These are phyloP conservation scores for Calvatia gigantea DNA, from an alignment of 768 basidiomycete species.

Conservation along the genomic window DNA sequence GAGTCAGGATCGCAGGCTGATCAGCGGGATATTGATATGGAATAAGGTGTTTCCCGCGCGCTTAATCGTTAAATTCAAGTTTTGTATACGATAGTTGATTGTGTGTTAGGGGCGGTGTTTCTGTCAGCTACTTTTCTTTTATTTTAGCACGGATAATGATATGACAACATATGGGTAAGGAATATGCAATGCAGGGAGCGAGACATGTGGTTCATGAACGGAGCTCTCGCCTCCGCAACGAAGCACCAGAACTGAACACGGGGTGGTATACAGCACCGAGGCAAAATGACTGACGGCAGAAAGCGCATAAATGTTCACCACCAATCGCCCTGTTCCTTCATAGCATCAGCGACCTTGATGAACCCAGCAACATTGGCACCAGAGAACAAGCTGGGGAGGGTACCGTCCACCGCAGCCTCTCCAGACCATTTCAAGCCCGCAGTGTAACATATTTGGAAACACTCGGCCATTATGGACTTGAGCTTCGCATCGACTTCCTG, in stretches of 20 bases:
- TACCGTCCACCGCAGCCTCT: slow-evolving; percentile 35
- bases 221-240: background rate
- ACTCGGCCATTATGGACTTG: slow-evolving; percentile 66
- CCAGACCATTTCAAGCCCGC: slow-evolving; percentile 58
- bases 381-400: slow-evolving; percentile 49
- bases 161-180: background rate
- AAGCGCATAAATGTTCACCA: slow-evolving; percentile 42
- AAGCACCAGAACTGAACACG: background rate
- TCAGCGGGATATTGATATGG: slow-evolving; percentile 42
- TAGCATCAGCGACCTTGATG: slow-evolving; percentile 68
- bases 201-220: background rate
- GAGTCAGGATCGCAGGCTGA: slow-evolving; percentile 28
- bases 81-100: no score
- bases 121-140: no score
- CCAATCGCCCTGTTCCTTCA: slow-evolving; percentile 74
- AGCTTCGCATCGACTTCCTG: slow-evolving; percentile 66
- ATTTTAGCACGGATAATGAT: no score
- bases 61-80: no score
- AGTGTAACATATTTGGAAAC: slow-evolving; percentile 55
- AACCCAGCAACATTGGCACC: slow-evolving; percentile 77
- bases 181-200: background rate
- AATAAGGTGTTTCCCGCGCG: no score
- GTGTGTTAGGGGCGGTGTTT: no score
- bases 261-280: background rate
- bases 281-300: background rate